Conservation (phyloP, 73 alveolate genomes). For the Tetrahymena thermophila region DNA sequence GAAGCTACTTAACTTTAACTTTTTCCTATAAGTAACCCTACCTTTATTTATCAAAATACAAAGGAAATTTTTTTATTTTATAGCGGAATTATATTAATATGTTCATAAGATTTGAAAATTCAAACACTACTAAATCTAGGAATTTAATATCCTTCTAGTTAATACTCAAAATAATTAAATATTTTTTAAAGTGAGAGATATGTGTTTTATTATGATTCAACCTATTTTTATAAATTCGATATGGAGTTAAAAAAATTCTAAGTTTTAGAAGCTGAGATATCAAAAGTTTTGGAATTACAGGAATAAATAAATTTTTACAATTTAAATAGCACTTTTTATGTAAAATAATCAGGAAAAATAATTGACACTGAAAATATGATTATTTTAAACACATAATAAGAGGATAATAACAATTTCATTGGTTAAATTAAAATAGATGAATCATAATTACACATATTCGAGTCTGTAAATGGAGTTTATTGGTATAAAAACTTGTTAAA, state of each 20-base stretch:
- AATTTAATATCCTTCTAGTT: too few relatives aligned
- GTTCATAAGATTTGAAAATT: not conserved
- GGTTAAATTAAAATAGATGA: not conserved
- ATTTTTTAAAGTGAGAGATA: not conserved
- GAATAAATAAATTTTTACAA: not conserved
- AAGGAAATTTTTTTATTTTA: not conserved
- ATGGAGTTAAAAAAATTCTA: not conserved
- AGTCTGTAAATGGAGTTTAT: not conserved
- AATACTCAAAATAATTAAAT: too few relatives aligned
- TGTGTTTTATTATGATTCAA: not conserved
- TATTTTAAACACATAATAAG: not conserved
- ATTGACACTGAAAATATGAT: not conserved
- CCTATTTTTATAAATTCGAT: not conserved
- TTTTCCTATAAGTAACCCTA: not conserved
- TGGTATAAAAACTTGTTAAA: not conserved
- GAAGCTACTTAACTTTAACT: not conserved
- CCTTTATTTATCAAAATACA: not conserved
- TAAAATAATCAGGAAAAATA: not conserved
- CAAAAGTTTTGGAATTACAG: too few relatives aligned
- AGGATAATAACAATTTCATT: too few relatives aligned
- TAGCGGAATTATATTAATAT: not conserved
- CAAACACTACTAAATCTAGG: not conserved
- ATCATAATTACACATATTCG: not conserved
- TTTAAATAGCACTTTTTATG: not conserved
- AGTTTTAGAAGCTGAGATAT: not conserved